Conservation (phyloP, 192 early-diverging fungal genomes). For the Geranomyces variabilis region DNA sequence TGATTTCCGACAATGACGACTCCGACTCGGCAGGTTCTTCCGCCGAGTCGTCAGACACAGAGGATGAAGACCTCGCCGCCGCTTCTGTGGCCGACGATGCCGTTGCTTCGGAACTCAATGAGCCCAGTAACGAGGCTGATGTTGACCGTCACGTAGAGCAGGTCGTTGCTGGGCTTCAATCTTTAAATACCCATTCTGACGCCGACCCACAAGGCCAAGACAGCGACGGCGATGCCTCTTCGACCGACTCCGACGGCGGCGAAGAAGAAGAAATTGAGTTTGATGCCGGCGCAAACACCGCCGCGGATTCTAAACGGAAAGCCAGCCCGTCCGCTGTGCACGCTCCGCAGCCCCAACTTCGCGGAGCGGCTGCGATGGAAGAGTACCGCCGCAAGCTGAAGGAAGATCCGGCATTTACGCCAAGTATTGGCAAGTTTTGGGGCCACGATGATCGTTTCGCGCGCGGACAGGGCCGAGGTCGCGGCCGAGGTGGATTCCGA, state of each 20-base stretch:
- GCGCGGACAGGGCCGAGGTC: conserved; percentile 5
- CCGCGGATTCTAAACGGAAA: too few species aligned
- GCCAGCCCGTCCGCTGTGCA: background rate
- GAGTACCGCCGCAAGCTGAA: conserved; percentile 27
- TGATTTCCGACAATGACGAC: too few species aligned
- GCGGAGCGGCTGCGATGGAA: background rate
- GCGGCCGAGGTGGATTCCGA: conserved; percentile 24
- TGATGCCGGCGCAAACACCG: background rate
- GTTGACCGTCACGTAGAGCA: background rate
- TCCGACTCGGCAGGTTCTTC: background rate
- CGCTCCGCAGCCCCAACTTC: background rate
- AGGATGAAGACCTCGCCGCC: background rate
- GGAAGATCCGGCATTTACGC: conserved; percentile 40
- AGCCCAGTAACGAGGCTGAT: background rate
- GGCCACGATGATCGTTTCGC: conserved; percentile 35
- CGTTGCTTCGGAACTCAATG: background rate
- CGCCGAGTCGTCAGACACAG: background rate
- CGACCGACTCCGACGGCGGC: conserved; percentile 1
- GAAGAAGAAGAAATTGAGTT: conserved; percentile 11
- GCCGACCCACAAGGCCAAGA: background rate
- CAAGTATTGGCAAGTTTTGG: conserved; percentile 37
- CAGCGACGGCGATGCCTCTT: background rate
- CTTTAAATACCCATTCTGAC: background rate
- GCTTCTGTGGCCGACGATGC: background rate
- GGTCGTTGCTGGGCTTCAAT: too few species aligned